Base-by-base conservation (phyloP, 176 grass and related monocot genomes). In the Oryza officinalis region DNA sequence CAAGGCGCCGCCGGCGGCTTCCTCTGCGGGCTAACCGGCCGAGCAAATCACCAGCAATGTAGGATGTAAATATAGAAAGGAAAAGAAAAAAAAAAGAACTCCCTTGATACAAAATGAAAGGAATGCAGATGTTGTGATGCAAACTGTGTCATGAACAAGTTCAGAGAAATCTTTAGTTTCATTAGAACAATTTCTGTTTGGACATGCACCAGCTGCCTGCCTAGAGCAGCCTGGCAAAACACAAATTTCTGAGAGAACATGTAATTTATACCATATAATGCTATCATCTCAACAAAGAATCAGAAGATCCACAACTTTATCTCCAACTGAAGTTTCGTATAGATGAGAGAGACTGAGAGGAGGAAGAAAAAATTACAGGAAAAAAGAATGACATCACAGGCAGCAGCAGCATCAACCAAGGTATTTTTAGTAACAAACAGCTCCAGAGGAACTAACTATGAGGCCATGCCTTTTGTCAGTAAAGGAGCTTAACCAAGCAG, bases 1-100 rank as follows among this genome's bases (percentile, higher is more conserved):
- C 52, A 6, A 6, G 18, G 20, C 50, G 17, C 1, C 18, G 50
- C 0, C 49, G 63, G 70, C 12, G 6, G 79, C 64, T 78, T 81
- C 38, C 87, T 95, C 22, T 95, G 90, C 33, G 93, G 91, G 32
- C 83, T 79, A 57, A 85, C 81, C 45, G 78, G 91, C 27, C 71
- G 87, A 10, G 72, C 69, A 57, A 52, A 86, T 17, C 86, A 81
- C 33, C 91, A 85, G 59, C 87, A 91, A 40, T 93, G 87, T 32
- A 88, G 92, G 15, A 93, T 95, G 88, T 95, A 87, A 86, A 74
- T 18, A 84, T 59, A 47, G 17, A n/a, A 71, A 49, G 38, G 33
- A 43, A 64, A 35, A 35, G 6, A 65, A 35, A 35, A 35, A 65
- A 3, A 15, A 44, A 12, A 5, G 13, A 10, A 14, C 20, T 38